Percentiles rank a stretch among this genome's conserved stretches.
These are phyloP conservation scores for Pyricularia sp. DNA, from an alignment of 2,329 filamentous ascomycete genomes.

Conservation along the genomic window DNA sequence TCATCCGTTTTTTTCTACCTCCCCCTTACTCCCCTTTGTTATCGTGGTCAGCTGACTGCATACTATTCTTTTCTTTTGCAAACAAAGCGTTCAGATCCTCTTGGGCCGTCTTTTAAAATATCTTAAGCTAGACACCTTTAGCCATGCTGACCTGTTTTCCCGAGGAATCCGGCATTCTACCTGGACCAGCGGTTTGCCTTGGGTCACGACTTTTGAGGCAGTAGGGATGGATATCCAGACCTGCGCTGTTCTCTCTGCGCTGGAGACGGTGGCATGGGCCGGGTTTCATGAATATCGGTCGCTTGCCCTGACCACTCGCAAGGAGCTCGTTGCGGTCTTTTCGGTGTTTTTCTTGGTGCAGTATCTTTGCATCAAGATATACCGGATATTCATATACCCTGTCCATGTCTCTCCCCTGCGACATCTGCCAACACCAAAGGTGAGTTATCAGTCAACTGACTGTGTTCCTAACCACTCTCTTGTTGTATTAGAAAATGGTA, in stretches of 20 bases:
- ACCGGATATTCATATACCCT: constrained; percentile 31
- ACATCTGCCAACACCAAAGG: constrained; percentile 32
- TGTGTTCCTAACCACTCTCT: background rate
- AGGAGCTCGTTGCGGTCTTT: background rate
- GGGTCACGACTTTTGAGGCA: background rate
- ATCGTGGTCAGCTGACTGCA: background rate
- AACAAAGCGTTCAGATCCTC: background rate
- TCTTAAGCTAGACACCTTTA: background rate
- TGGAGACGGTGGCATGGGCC: constrained; percentile 1
- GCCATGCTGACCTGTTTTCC: background rate
- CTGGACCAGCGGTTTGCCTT: background rate
- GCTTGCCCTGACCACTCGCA: background rate
- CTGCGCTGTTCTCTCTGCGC: constrained; percentile 2
- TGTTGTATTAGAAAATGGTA: background rate
- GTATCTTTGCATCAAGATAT: constrained; percentile 14
- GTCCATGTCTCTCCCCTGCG: constrained; percentile 31
- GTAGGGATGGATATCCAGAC: constrained; percentile 5
- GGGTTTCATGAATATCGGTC: constrained; percentile 1
- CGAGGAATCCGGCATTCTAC: background rate
- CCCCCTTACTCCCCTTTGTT: background rate
- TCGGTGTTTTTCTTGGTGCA: constrained; percentile 9
- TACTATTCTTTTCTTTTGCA: background rate
- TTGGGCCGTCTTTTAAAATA: background rate
- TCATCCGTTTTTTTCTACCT: background rate
- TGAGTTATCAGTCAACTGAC: constrained; percentile 10